These are phyloP conservation scores for Tricladium varicosporioides DNA, from an alignment of 2,329 filamentous ascomycete species.

Conservation along the genomic window DNA sequence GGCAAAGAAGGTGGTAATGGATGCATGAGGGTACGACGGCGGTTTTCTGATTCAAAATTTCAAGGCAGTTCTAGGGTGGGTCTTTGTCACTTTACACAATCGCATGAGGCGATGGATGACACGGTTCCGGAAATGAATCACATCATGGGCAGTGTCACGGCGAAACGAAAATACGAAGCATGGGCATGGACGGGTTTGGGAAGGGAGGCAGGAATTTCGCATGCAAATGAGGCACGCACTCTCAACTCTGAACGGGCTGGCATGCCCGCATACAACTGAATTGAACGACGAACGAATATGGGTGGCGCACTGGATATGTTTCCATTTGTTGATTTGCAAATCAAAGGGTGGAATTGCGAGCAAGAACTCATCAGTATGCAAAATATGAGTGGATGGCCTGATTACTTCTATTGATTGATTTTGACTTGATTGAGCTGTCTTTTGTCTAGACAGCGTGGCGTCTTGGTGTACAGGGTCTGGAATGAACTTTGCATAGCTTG, in stretches of 20 bases:
- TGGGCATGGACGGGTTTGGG: neutral
- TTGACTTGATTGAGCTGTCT: too few species aligned
- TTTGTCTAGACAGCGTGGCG: too few species aligned
- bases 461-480: too few species aligned
- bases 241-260: neutral
- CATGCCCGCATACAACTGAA: too few species aligned
- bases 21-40: slow-evolving; percentile 17
- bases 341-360: too few species aligned
- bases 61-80: slow-evolving; percentile 5
- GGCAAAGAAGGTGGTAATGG: slow-evolving; percentile 50
- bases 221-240: neutral
- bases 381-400: too few species aligned
- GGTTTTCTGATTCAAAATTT: slow-evolving; percentile 4
- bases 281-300: too few species aligned
- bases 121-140: slow-evolving; percentile 4
- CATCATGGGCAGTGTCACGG: neutral
- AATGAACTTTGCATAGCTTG: too few species aligned
- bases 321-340: too few species aligned
- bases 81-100: slow-evolving; percentile 4
- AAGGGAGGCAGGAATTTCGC: neutral
- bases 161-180: neutral
- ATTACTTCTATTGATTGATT: too few species aligned
- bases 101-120: slow-evolving; percentile 6
- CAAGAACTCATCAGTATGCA: too few species aligned
- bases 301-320: too few species aligned